Evolutionary conservation across 176 grass and related monocot genomes (phyloP), one percentile per base, ranked within the genome.

Genomic region (Olyra latifolia): DNA sequence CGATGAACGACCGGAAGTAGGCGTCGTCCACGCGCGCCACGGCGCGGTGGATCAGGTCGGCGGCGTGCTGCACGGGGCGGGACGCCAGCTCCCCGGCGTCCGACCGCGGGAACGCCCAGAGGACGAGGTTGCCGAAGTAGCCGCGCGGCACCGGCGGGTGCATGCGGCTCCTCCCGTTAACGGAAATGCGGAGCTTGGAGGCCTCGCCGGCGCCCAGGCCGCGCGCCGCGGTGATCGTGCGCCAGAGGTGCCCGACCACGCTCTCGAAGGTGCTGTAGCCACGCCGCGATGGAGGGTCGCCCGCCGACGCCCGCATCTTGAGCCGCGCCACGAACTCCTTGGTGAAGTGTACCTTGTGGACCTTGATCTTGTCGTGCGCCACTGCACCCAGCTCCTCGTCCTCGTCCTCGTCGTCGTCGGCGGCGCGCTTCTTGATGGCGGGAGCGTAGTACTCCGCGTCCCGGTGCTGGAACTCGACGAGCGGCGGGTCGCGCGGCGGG

Each of bases 211-310:
- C 74, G 0, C 59, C 29, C 7, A 91, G 69, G 0, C 68, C 66
- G 2, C 89, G 66, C 0, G 84, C 84, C 42, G 22, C 79, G n/a
- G 89, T 91, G 19, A 91, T 60, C 0, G 63, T 20, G 60, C 68
- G 76, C 92, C 89, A 94, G 0, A 94, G 89, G 77, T 94, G 89
- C 1, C 79, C 92, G 7, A 87, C 72, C 27, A 87, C 4, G 69
- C 79, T 88, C 49, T 86, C 71, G 49, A 94, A 94, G 38, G 88
- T 91, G 58, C 68, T 91, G 82, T 83, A 91, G 17, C 56, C 66
- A 19, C 79, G 79, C 20, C 40, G 66, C 60, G 59, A 13, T 0
- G 70, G 77, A 54, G 69, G 67, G 71, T 25, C 38, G 19, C 43
- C 67, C 29, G 65, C 70, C 12, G 80, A 88, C 10, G 81, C 91